These are phyloP conservation scores for Polymyxa betae DNA, from an alignment of 208 protist species.

Conservation along the genomic window DNA sequence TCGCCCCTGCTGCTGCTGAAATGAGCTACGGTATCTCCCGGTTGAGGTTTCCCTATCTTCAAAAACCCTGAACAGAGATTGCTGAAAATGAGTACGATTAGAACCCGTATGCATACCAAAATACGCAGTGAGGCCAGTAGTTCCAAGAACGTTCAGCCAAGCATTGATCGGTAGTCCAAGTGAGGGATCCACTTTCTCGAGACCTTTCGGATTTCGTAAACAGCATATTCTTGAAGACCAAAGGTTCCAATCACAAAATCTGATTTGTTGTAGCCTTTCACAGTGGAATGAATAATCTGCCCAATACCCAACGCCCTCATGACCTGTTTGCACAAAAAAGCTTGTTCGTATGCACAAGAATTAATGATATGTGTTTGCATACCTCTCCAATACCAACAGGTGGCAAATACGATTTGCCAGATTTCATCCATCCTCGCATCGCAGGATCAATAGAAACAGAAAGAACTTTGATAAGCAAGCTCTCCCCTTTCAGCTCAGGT, in stretches of 20 bases:
- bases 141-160: constrained; percentile 43
- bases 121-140: constrained; percentile 8
- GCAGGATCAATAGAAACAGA: constrained; percentile 20
- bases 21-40: constrained; percentile 63
- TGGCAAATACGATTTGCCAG: constrained; percentile 14
- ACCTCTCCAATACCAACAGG: constrained; percentile 22
- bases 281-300: not conserved
- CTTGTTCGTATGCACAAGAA: not conserved
- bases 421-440: constrained; percentile 12
- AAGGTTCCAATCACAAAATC: not conserved
- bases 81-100: not conserved
- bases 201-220: not conserved
- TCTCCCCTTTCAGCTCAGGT: not conserved
- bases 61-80: not conserved
- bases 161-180: not conserved
- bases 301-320: constrained; percentile 2
- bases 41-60: constrained; percentile 51
- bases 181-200: not conserved
- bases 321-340: not conserved
- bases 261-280: not conserved
- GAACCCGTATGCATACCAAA: not conserved
- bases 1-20: constrained; percentile 58
- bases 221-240: constrained; percentile 12
- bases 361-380: no score
- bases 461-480: constrained; percentile 4